Conservation (phyloP, 225 moss, liverwort and hornwort species). For the Rhytidiadelphus loreus region DNA sequence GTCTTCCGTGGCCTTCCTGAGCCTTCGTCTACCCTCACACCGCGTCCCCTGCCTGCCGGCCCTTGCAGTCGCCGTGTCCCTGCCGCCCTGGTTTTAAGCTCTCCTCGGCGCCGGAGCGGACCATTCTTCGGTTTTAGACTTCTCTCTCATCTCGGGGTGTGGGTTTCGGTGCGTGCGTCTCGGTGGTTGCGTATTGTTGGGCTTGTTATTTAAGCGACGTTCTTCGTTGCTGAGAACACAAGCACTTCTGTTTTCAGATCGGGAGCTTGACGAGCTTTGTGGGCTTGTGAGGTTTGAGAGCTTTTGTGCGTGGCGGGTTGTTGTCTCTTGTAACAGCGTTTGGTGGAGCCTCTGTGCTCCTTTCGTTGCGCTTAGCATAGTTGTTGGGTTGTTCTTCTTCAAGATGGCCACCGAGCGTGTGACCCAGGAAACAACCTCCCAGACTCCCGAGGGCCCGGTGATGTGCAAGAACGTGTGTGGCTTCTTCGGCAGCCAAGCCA, state of each 20-base stretch:
- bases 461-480: constrained; percentile 54
- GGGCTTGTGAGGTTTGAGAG: background rate
- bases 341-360: constrained; percentile 4
- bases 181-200: background rate
- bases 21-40: background rate
- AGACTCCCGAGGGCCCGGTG: constrained; percentile 49
- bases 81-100: background rate
- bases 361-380: background rate
- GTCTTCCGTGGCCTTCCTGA: background rate
- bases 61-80: background rate
- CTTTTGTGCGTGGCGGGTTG: background rate
- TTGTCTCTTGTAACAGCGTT: background rate
- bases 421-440: constrained; percentile 37
- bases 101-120: background rate
- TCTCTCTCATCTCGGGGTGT: background rate
- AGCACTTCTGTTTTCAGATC: background rate
- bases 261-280: background rate
- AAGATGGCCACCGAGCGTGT: constrained; percentile 48
- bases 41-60: background rate
- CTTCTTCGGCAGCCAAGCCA: constrained; percentile 45
- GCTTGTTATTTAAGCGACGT: background rate
- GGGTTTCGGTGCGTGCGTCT: background rate
- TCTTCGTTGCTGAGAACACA: background rate
- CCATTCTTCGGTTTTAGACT: background rate
- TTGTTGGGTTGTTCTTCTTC: background rate